A percentile compares a stretch with the other conserved stretches of the same genome.
Evolutionary conservation across 768 basidiomycete genomes (phyloP).

Genomic region (Pisolithus tinctorius): DNA sequence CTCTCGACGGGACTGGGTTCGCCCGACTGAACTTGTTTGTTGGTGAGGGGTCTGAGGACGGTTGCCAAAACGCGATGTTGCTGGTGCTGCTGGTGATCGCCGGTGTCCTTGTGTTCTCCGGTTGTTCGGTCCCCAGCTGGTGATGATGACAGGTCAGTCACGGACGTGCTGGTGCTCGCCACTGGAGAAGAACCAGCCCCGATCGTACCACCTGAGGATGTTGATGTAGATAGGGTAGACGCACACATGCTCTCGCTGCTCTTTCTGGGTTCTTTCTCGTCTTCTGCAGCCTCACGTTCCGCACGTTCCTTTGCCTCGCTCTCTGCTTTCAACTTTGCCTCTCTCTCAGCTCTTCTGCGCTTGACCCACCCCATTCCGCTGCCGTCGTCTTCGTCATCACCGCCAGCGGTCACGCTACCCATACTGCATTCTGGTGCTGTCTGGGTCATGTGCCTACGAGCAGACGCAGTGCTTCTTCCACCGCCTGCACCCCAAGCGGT

Average conservation of each 20-base stretch:
- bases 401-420: conserved; percentile 18
- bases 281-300: conserved; percentile 17
- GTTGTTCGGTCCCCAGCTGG: neutral
- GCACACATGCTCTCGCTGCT: conserved; percentile 15
- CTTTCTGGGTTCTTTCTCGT: conserved; percentile 12
- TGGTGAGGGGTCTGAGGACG: neutral
- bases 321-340: conserved; percentile 29
- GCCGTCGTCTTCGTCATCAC: conserved; percentile 65
- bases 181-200: neutral
- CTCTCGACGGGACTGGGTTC: neutral
- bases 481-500: conserved; percentile 12
- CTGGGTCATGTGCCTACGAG: conserved; percentile 14
- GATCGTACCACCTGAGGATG: conserved; percentile 13
- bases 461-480: conserved; percentile 3
- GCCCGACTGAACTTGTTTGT: neutral
- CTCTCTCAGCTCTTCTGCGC: conserved; percentile 52
- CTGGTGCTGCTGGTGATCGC: neutral
- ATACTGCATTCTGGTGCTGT: conserved; percentile 20
- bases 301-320: conserved; percentile 11
- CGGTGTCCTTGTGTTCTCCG: neutral
- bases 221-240: conserved; percentile 18
- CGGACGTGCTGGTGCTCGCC: neutral
- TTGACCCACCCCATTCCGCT: conserved; percentile 85
- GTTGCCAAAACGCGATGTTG: neutral
- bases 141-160: conserved; percentile 1